Base-by-base conservation (phyloP, 768 basidiomycete species). In the Bullera alba region DNA sequence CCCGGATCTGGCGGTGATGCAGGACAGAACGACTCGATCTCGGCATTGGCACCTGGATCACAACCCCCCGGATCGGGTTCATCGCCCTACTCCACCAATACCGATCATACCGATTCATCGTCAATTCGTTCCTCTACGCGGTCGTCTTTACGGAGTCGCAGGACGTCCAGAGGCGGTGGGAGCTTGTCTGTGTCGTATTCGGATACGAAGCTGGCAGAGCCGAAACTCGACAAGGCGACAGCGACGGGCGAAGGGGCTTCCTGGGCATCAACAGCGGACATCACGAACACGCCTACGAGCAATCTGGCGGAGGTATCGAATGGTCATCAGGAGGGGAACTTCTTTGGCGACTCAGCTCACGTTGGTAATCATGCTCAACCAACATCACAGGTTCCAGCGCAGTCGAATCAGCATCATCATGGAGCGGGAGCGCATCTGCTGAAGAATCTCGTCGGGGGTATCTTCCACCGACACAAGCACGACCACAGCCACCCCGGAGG, bases 361-460 rank as follows among this genome's bases (percentile, higher is more conserved):
- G 39, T n/a, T n/a, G n/a, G n/a, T n/a, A n/a, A n/a, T n/a, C n/a
- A n/a, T n/a, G n/a, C n/a, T n/a, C n/a, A n/a, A n/a, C n/a, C n/a
- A n/a, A n/a, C n/a, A n/a, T n/a, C 8, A 50, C 48, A 42, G 6
- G 37, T 2, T 32, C 42, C 17, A 44, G 48, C 21, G 29, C 49
- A 23, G 16, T 16, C 12, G 25, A 50, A 48, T 8, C 34, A 42
- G 5, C 23, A 39, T 16, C 50, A 56, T 1, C 57, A 55, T n/a
- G n/a, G n/a, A n/a, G n/a, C n/a, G n/a, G n/a, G n/a, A n/a, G n/a
- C n/a, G n/a, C n/a, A n/a, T 27, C 26, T 56, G 7, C 50, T 67
- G 17, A 63, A 61, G 47, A 56, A 59, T 15, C 39, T 67, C 1
- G 65, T 67, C 6, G 65, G 65, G n/a, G 65, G 60, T 3, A 53